Base-by-base conservation (phyloP, 768 basidiomycete genomes). In the Lenzites betulinus region DNA sequence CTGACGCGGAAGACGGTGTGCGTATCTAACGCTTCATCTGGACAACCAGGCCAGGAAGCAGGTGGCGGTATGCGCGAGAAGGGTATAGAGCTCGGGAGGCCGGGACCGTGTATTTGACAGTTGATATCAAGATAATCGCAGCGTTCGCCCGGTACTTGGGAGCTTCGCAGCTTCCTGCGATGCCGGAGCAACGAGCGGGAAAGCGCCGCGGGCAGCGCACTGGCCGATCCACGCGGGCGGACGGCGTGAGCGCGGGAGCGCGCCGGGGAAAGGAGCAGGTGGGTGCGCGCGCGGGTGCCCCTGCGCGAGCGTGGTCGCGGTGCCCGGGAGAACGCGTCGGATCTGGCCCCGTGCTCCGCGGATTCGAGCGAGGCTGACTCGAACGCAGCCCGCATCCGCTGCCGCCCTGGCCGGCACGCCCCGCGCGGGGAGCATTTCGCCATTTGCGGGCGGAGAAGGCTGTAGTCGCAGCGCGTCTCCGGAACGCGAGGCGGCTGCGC, bases 81-180 rank as follows among this genome's bases (percentile, higher is more conserved):
- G 46, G 18, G 38, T 18, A 26, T 18, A 33, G 46, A 20, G 52
- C 51, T 63, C 62, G 62, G 62, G 57, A 46, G 57, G 57, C 42
- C 62, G 62, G 62, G 53, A n/a, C 62, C 62, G 62, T 63, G 57
- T 51, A 59, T 44, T 54, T 55, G 57, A 50, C 57, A 41, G 44
- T 46, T 26, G 62, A 58, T 63, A 59, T 63, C 57, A 63, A 54
- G 62, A 63, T 63, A 58, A 63, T 63, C 62, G 58, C 25, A 41
- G 25, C 3, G 44, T 46, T 53, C 44, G 25, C 47, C 18, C 28
- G 25, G 47, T 33, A 30, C 39, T 44, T 38, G 61, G 38, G 61
- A 28, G 61, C 62, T 59, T 63, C 52, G 61, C 52, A 50, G 44
- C 55, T 62, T 58, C 61, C 36, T 54, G 62, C 62, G 57, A 63